Evolutionary conservation across 192 early-diverging fungal genomes (phyloP).

Genomic region (Linnemannia hyalina): DNA sequence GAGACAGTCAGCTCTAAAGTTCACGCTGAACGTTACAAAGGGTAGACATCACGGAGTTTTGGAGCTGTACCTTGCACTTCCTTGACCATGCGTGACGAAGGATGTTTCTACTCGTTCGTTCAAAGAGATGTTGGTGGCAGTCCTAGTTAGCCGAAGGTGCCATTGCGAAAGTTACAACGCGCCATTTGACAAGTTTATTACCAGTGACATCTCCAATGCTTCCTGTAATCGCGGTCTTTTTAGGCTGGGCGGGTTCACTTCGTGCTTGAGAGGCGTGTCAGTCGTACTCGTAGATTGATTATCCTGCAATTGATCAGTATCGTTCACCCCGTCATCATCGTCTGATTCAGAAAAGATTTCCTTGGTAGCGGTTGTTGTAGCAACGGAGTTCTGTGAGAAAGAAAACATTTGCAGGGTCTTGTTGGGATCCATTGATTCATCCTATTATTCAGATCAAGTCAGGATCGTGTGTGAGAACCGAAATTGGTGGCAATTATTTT

Average conservation of each 20-base stretch:
- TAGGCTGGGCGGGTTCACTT: not conserved
- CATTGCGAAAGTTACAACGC: too few relatives aligned
- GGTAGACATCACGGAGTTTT: not conserved
- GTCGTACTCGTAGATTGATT: not conserved
- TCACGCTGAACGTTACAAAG: not conserved
- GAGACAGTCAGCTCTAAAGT: not conserved
- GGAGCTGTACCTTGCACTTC: not conserved
- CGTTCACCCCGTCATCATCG: constrained; percentile 17
- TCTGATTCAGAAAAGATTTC: not conserved
- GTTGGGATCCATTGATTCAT: constrained; percentile 43
- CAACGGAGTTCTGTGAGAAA: constrained; percentile 12
- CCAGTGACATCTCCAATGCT: constrained; percentile 33
- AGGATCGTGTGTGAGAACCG: not conserved
- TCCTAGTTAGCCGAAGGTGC: not conserved
- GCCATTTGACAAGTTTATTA: not conserved
- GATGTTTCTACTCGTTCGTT: not conserved
- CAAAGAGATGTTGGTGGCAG: not conserved
- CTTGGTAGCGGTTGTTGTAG: not conserved
- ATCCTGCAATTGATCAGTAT: not conserved
- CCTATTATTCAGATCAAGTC: constrained; percentile 13
- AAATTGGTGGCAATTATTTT: constrained; percentile 17
- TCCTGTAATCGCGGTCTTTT: constrained; percentile 35
- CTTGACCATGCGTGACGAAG: not conserved
- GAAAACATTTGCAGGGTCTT: constrained; percentile 46
- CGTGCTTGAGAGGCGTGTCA: not conserved